A percentile compares a stretch with the other conserved stretches of the same genome.
phyloP scores from a whole-genome alignment of 192 early-diverging fungal genomes.

The Umbelopsis vinacea region DNA sequence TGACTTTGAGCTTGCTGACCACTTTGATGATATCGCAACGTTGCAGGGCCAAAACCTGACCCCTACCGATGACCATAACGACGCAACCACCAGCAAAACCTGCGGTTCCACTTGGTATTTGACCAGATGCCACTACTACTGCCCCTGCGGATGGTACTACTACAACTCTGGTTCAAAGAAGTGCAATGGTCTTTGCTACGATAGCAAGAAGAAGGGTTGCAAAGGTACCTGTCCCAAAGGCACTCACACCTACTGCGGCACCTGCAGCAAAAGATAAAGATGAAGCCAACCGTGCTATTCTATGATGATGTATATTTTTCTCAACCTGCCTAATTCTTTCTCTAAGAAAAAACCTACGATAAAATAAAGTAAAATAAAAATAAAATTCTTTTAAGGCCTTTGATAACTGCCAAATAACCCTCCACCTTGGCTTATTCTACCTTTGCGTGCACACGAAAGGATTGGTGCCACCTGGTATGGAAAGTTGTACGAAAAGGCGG shows the following conservation, averaged over 20 bases:
- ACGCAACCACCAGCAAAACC: not conserved
- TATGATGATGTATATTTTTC: not conserved
- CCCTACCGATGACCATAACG: not conserved
- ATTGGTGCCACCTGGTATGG: too few species aligned
- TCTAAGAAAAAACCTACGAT: too few species aligned
- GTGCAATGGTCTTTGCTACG: constrained; percentile 12
- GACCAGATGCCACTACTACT: not conserved
- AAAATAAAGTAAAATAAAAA: too few species aligned
- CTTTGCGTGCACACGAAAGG: too few species aligned
- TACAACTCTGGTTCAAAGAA: not conserved
- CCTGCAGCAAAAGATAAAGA: not conserved
- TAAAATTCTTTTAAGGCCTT: too few species aligned
- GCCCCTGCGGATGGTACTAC: constrained; percentile 17
- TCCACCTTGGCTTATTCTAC: too few species aligned
- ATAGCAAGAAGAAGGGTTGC: not conserved
- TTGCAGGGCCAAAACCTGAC: not conserved
- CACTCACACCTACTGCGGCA: constrained; percentile 10
- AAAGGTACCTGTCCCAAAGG: constrained; percentile 1
- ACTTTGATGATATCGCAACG: not conserved
- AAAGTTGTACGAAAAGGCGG: too few species aligned
- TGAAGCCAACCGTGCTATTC: not conserved
- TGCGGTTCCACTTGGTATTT: constrained; percentile 2
- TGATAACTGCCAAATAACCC: too few species aligned
- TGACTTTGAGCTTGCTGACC: not conserved
- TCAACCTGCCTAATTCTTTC: too few species aligned